These are phyloP conservation scores for Zygotorulaspora sp. DNA, from an alignment of 805 yeast genomes.

Conservation along the genomic window DNA sequence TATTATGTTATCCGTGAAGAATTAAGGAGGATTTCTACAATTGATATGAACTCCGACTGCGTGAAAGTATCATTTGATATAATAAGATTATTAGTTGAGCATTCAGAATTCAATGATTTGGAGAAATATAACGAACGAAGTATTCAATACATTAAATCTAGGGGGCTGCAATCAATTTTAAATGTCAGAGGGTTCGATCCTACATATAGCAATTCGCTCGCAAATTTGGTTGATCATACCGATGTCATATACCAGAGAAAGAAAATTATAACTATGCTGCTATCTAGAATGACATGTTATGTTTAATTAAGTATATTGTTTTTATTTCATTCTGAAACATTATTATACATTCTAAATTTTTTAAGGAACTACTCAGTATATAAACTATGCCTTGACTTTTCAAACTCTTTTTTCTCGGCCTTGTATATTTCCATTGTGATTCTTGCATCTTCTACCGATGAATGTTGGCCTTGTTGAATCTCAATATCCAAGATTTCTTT, in stretches of 20 bases:
- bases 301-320: neutral
- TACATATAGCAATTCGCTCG: constrained; percentile 10
- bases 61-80: constrained; percentile 36
- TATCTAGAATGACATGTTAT: constrained; percentile 22
- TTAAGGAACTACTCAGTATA: neutral
- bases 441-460: constrained; percentile 86
- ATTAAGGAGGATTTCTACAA: constrained; percentile 32
- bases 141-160: constrained; percentile 22
- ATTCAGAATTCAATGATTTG: constrained; percentile 31
- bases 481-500: constrained; percentile 51
- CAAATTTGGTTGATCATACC: constrained; percentile 15
- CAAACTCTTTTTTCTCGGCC: constrained; percentile 58
- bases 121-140: constrained; percentile 21
- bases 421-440: constrained; percentile 82
- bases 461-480: constrained; percentile 73
- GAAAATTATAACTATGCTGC: constrained; percentile 17
- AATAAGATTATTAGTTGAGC: constrained; percentile 28
- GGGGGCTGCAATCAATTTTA: constrained; percentile 20
- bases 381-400: constrained; percentile 35
- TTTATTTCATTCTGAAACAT: neutral
- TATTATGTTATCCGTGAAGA: constrained; percentile 32
- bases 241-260: constrained; percentile 24
- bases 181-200: constrained; percentile 9
- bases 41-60: constrained; percentile 31
- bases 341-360: neutral